Evolutionary conservation across 495 filamentous ascomycete species (phyloP), one percentile per base, ranked within the genome.

Genomic region (Penicillium parvum): DNA sequence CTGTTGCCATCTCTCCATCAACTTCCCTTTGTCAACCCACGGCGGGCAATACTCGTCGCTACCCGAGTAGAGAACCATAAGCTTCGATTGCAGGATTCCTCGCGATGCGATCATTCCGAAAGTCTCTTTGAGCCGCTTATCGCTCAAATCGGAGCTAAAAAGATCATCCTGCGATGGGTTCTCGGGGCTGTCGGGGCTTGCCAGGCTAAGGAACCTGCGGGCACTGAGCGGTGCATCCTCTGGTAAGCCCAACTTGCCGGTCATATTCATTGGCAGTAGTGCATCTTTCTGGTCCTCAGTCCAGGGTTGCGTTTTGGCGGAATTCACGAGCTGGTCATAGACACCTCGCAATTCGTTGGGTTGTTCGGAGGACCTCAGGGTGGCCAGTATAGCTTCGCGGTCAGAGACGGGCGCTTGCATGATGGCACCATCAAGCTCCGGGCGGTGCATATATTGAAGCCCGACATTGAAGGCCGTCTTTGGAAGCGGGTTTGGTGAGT

Each of bases 361-460:
- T 29, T 56, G 30, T 3, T 33, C 7, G 20, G 54, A 45, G 8
- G 45, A 40, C 27, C 59, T 42, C 4, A 68, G 23, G 19, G 32
- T 32, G 45, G 43, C 43, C 57, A 63, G 20, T 12, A 90, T 47
- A 0, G 72, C 77, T 57, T 95, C 86, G 27, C 90, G 76, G 58
- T 96, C 91, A 27, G 79, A 86, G 7, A 85, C 81, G 9, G 84
- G 79, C 0, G 84, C 91, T 58, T 96, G 90, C 37, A 96, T 66
- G 26, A 97, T 85, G 23, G 80, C 83, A 32, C 88, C 91, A 40
- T 95, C 81, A 17, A 96, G 71, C 1, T 49, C 50, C 2, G 72
- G 71, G n/a, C 66, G 63, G 4, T 40, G 15, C 9, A 63, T 22
- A 18, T 61, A 40, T 14, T 52, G 17, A 8, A 66, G 54, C 7